Evolutionary conservation across 805 yeast genomes (phyloP), one percentile per base, ranked within the genome.

Genomic region (Kodamaea kaohsiungensis): DNA sequence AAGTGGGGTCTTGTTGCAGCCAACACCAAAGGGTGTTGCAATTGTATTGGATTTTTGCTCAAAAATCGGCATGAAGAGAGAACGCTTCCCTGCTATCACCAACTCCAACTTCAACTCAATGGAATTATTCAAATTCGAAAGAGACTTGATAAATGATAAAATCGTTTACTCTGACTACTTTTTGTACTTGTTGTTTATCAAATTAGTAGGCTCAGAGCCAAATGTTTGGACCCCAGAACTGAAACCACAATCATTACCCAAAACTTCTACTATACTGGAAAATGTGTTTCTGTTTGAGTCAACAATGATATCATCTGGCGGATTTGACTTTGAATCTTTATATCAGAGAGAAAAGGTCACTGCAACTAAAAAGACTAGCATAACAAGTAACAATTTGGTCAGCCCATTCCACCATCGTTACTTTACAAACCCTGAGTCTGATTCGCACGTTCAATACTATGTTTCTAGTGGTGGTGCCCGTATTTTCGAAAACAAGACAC

Each of bases 11-110:
- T 56, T 74, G 1, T 64, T 90, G 27, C 98, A 93, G 65, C 96
- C 97, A 3, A 90, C 97, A 0, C 91, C 98, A 0, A 93, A 93
- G 64, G 98, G 98, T 1, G 84, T 91, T 7, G 85, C 91, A 0
- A 63, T 90, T 0, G 68, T 92, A 1, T 83, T 82, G 49, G 72
- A 76, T 15, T 90, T 86, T 65, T 84, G 87, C 56, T 72, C 76
- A 49, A 80, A 74, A 43, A 67, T 78, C 47, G 96, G 91, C 0
- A 66, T 85, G 48, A 75, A 70, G 46, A 67, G 68, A 13, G 55
- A 61, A 0, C 53, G 59, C 0, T 61, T 71, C 22, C 86, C 86
- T 0, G 62, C 65, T 0, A 76, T 88, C n/a, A 61, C 90, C 18
- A 62, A 64, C 3, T 82, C 91, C 0, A 69, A 66, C 30, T 79